Conservation (phyloP, 2,329 filamentous ascomycete species). For the Lachnum nothofagi region DNA sequence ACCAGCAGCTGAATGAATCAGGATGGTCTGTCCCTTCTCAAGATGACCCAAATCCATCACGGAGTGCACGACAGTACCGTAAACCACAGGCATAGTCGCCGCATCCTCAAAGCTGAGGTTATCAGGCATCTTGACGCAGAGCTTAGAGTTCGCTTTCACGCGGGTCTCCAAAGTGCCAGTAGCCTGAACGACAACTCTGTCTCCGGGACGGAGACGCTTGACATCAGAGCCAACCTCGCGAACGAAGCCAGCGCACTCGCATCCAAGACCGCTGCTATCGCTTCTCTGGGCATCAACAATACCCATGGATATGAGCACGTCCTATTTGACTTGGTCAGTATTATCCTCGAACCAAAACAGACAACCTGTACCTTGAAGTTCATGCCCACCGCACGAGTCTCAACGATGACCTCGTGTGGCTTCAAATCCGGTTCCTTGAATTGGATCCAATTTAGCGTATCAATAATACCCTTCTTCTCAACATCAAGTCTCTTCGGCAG, state of each 20-base stretch:
- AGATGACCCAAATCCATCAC: slow-evolving; percentile 15
- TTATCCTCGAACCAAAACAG: not conserved
- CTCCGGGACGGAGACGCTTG: slow-evolving; percentile 20
- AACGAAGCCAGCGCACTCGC: slow-evolving; percentile 26
- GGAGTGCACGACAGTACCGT: slow-evolving; percentile 17
- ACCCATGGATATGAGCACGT: slow-evolving; percentile 23
- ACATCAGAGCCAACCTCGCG: slow-evolving; percentile 22
- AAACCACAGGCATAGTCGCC: slow-evolving; percentile 16
- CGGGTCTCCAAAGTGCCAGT: not conserved
- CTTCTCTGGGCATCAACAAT: slow-evolving; percentile 9
- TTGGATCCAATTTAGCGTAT: slow-evolving; percentile 15
- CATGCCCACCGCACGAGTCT: slow-evolving; percentile 7
- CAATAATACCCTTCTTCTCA: slow-evolving; percentile 13
- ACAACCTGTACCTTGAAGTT: slow-evolving; percentile 13
- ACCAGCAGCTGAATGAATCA: slow-evolving; percentile 31
- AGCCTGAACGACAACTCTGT: slow-evolving; percentile 19
- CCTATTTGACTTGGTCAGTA: slow-evolving; percentile 10
- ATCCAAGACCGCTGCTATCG: slow-evolving; percentile 17
- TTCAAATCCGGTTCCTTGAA: not conserved
- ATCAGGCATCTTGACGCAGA: slow-evolving; percentile 21
- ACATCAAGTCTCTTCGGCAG: slow-evolving; percentile 11
- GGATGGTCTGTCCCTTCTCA: slow-evolving; percentile 21
- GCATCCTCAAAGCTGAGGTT: slow-evolving; percentile 17
- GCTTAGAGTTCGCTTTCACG: slow-evolving; percentile 1
- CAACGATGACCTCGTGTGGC: slow-evolving; percentile 10